phyloP scores from a whole-genome alignment of 2,329 filamentous ascomycete species.

The Penicillium sp. region DNA sequence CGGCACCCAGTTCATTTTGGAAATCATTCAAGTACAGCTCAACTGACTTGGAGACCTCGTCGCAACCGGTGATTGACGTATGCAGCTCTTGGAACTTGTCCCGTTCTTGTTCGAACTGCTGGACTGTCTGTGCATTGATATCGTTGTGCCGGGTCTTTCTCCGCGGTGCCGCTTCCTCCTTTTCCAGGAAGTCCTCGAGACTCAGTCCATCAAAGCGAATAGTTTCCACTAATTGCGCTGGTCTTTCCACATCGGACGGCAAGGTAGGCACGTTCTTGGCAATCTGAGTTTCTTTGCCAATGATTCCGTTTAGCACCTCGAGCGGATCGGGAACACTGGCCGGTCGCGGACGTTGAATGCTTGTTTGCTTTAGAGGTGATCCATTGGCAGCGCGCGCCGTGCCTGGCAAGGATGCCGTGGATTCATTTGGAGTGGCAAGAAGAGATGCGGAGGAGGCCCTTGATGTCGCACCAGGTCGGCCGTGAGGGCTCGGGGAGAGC shows the following conservation, averaged over 20 bases:
- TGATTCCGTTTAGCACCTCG: constrained; percentile 65
- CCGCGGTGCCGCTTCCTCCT: constrained; percentile 27
- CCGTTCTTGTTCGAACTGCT: constrained; percentile 80
- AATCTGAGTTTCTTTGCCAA: constrained; percentile 45
- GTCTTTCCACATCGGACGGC: constrained; percentile 30
- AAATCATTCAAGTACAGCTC: constrained; percentile 91
- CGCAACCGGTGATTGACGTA: constrained; percentile 82
- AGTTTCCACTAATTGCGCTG: constrained; percentile 58
- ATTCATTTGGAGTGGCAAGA: constrained; percentile 71
- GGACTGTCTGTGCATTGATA: constrained; percentile 60
- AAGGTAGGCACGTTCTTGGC: constrained; percentile 11
- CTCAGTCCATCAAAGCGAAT: constrained; percentile 80
- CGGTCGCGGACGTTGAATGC: constrained; percentile 50
- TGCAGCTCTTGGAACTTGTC: constrained; percentile 88
- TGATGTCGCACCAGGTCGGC: constrained; percentile 68
- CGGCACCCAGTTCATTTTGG: constrained; percentile 85
- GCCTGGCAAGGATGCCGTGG: constrained; percentile 72
- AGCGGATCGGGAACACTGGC: constrained; percentile 68
- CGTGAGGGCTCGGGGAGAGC: constrained; percentile 68
- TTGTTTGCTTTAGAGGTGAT: constrained; percentile 63
- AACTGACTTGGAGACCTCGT: constrained; percentile 89
- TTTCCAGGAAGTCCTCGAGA: constrained; percentile 68
- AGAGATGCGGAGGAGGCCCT: constrained; percentile 78
- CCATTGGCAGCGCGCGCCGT: constrained; percentile 67
- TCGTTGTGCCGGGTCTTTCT: constrained; percentile 31